Evolutionary conservation across 495 filamentous ascomycete genomes (phyloP), one percentile per base, ranked within the genome.

Genomic region (Durotheca rogersii): DNA sequence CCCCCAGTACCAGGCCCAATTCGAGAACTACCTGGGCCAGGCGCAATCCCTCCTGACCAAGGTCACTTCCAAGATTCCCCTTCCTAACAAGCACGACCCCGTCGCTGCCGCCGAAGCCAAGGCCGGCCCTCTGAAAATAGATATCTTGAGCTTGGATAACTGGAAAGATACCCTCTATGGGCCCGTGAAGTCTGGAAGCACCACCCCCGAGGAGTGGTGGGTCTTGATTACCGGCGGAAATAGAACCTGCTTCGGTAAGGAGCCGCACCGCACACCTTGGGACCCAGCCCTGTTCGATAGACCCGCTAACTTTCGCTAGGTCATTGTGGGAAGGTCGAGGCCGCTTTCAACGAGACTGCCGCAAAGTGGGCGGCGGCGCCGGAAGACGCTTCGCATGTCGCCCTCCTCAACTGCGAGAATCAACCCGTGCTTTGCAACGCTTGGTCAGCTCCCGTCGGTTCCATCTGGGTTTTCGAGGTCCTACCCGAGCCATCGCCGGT

Each of bases 191-290:
- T 66, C 81, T 10, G 72, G 61, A 4, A 72, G 74, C 38, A 75
- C 72, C 18, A 71, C 61, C 16, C 78, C 86, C 2, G 82, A 87
- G 67, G 85, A 91, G 66, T 95, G 86, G 88, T 81, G 86, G 72
- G 72, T 95, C 49, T 80, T 86, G 62, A 68, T 94, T 40, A 88
- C 86, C 1, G 90, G 90, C 40, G 83, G 87, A 32, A 94, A 95
- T 71, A 89, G 86, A 73, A 91, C 89, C 20, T 96, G 90, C 74
- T 89, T 81, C 61, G 89, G 74, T 77, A 61, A 53, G 71, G 75
- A 45, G n/a, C 67, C 74, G 81, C 65, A 74, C 50, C 7, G 65
- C 66, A 4, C 73, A 20, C 75, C 14, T 37, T 31, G 15, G 81
- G 14, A 72, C 71, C 54, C 74, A 75, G 0, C 84, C 80, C 69